Evolutionary conservation across 2,329 filamentous ascomycete species (phyloP).

Genomic region (Pestalotiopsis sp.): DNA sequence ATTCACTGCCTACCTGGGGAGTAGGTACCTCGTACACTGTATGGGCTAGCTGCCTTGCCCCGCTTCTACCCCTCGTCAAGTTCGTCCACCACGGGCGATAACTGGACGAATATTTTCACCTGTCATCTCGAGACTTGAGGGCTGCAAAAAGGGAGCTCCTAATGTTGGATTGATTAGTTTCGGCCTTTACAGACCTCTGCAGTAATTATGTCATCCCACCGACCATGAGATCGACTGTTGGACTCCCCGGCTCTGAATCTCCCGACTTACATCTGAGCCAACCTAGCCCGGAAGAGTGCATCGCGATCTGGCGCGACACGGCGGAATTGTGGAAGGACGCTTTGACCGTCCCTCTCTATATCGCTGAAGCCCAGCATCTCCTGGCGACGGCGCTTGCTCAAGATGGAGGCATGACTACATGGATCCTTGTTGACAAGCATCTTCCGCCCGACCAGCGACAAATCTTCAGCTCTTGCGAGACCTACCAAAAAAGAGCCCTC

Average conservation of each 20-base stretch:
- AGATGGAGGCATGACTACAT: conserved; percentile 17
- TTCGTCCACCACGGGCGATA: no score
- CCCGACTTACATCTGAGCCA: conserved; percentile 17
- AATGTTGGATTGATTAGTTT: no score
- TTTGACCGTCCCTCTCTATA: conserved; percentile 12
- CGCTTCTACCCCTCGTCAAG: no score
- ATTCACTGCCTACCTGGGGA: no score
- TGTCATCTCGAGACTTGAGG: no score
- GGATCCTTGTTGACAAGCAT: conserved; percentile 19
- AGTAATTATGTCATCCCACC: no score
- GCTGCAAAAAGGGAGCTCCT: no score
- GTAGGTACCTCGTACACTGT: no score
- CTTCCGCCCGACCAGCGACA: conserved; percentile 10
- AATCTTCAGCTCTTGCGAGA: conserved; percentile 21
- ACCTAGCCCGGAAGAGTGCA: conserved; percentile 18
- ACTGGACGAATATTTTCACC: no score
- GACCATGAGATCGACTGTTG: neutral
- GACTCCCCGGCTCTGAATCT: conserved; percentile 14
- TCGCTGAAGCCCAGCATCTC: conserved; percentile 16
- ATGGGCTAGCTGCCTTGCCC: no score
- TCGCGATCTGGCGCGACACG: conserved; percentile 18
- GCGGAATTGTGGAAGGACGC: conserved; percentile 18
- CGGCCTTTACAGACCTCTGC: no score
- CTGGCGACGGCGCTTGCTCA: conserved; percentile 15
- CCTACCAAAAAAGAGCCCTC: conserved; percentile 16